Percentiles rank a stretch among this genome's conserved stretches.
Conservation (phyloP, 495 filamentous ascomycete species). For the Penicillium pulvis region DNA sequence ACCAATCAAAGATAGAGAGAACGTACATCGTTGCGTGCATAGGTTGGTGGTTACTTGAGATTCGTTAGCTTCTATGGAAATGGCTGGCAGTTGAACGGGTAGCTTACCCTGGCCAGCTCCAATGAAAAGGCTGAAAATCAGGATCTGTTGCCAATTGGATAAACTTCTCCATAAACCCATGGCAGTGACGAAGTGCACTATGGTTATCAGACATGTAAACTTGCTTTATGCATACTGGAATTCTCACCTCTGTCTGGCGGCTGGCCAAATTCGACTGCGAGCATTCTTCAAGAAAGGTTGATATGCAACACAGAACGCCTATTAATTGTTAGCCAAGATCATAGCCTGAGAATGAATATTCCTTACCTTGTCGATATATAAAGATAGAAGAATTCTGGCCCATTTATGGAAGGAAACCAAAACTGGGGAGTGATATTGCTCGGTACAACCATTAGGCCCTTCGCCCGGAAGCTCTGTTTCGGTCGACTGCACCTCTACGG, state of each 20-base stretch:
- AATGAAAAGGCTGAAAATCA: slow-evolving; percentile 58
- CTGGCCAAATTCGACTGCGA: slow-evolving; percentile 56
- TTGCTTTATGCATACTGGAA: too few species aligned
- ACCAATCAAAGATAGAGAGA: neutral
- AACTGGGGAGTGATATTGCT: slow-evolving; percentile 49
- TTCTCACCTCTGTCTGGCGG: slow-evolving; percentile 52
- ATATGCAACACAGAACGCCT: slow-evolving; percentile 57
- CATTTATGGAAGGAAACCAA: slow-evolving; percentile 51
- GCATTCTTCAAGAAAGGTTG: slow-evolving; percentile 59
- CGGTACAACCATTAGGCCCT: slow-evolving; percentile 37
- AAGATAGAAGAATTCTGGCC: slow-evolving; percentile 45
- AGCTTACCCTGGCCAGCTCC: slow-evolving; percentile 55
- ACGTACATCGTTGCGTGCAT: slow-evolving; percentile 56
- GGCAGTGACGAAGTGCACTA: slow-evolving; percentile 56
- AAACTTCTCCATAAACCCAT: slow-evolving; percentile 59
- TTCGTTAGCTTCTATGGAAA: slow-evolving; percentile 5
- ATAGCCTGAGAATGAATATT: neutral
- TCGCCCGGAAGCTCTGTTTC: slow-evolving; percentile 43
- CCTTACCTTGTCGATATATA: slow-evolving; percentile 49
- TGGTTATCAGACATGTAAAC: slow-evolving; percentile 13
- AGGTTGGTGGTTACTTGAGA: slow-evolving; percentile 51
- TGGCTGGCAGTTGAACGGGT: neutral
- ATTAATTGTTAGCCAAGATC: neutral
- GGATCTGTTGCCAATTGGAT: slow-evolving; percentile 53
- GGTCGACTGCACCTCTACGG: slow-evolving; percentile 24